These are phyloP conservation scores for Coemansia sp. DNA, from an alignment of 192 early-diverging fungal genomes.

Conservation along the genomic window DNA sequence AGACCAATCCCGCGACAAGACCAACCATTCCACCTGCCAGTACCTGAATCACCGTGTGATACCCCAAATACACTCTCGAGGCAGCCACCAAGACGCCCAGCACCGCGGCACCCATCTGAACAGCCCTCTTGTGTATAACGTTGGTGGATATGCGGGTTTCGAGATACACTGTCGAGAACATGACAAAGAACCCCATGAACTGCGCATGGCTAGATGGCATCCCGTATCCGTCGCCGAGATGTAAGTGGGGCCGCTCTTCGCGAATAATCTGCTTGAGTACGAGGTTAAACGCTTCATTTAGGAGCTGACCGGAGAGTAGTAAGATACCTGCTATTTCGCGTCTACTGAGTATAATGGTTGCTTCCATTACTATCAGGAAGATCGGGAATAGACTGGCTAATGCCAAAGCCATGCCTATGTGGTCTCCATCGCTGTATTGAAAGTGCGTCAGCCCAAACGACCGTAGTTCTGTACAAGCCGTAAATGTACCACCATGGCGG, in stretches of 20 bases:
- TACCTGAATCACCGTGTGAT: conserved; percentile 40
- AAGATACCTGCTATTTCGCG: conserved; percentile 45
- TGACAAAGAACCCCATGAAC: conserved; percentile 53
- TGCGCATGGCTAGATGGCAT: conserved; percentile 58
- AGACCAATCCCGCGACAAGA: conserved; percentile 15
- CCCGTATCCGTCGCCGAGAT: conserved; percentile 54
- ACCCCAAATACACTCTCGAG: conserved; percentile 50
- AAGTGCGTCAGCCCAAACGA: conserved; percentile 51
- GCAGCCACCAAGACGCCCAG: conserved; percentile 23
- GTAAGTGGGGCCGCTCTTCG: conserved; percentile 34
- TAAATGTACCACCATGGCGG: not conserved
- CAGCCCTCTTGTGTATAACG: conserved; percentile 8
- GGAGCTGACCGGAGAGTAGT: conserved; percentile 41
- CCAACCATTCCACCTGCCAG: conserved; percentile 31
- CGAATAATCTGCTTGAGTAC: conserved; percentile 30
- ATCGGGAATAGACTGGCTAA: conserved; percentile 49
- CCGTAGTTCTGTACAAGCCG: conserved; percentile 19
- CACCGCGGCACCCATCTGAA: conserved; percentile 27
- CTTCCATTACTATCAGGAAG: conserved; percentile 50
- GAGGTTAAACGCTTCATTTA: conserved; percentile 46
- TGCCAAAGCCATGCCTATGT: conserved; percentile 36
- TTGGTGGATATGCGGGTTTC: conserved; percentile 17
- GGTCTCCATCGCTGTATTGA: conserved; percentile 51
- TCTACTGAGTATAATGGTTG: conserved; percentile 44
- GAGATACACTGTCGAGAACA: conserved; percentile 32